Percentiles rank a stretch among this genome's conserved stretches.
phyloP scores from a whole-genome alignment of 2,329 filamentous ascomycete species.

The Bipolaris victoriae region DNA sequence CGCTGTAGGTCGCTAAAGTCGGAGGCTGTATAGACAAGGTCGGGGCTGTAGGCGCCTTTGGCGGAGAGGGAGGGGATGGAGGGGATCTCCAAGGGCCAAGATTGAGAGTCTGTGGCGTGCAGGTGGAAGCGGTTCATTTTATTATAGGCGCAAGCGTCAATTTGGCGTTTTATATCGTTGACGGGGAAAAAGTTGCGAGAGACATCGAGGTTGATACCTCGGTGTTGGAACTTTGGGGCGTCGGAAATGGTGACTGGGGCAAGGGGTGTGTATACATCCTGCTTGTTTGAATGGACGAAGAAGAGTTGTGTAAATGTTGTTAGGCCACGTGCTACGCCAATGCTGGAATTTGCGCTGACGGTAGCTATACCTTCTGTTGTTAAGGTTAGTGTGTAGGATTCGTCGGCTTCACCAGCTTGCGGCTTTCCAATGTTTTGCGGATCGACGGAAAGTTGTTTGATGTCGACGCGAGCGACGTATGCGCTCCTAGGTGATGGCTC shows the following conservation, averaged over 20 bases:
- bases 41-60: slow-evolving; percentile 74
- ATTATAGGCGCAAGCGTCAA: slow-evolving; percentile 77
- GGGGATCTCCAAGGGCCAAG: slow-evolving; percentile 83
- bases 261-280: slow-evolving; percentile 67
- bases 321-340: slow-evolving; percentile 74
- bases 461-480: slow-evolving; percentile 65
- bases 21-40: slow-evolving; percentile 69
- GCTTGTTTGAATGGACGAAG: slow-evolving; percentile 68
- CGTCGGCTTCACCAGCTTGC: slow-evolving; percentile 69
- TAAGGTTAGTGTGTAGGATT: slow-evolving; percentile 74
- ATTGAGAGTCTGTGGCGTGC: slow-evolving; percentile 82
- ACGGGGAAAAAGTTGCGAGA: slow-evolving; percentile 74
- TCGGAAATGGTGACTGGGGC: slow-evolving; percentile 77
- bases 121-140: slow-evolving; percentile 85
- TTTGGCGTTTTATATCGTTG: slow-evolving; percentile 71
- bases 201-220: slow-evolving; percentile 81
- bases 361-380: slow-evolving; percentile 63
- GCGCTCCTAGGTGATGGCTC: slow-evolving; percentile 63
- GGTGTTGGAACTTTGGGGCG: slow-evolving; percentile 74
- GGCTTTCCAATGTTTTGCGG: slow-evolving; percentile 63
- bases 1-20: slow-evolving; percentile 72
- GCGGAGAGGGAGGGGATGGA: slow-evolving; percentile 72
- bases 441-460: slow-evolving; percentile 66
- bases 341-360: slow-evolving; percentile 69
- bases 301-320: slow-evolving; percentile 82